These are phyloP conservation scores for Aspergillus panamensis DNA, from an alignment of 495 filamentous ascomycete genomes.

Conservation along the genomic window DNA sequence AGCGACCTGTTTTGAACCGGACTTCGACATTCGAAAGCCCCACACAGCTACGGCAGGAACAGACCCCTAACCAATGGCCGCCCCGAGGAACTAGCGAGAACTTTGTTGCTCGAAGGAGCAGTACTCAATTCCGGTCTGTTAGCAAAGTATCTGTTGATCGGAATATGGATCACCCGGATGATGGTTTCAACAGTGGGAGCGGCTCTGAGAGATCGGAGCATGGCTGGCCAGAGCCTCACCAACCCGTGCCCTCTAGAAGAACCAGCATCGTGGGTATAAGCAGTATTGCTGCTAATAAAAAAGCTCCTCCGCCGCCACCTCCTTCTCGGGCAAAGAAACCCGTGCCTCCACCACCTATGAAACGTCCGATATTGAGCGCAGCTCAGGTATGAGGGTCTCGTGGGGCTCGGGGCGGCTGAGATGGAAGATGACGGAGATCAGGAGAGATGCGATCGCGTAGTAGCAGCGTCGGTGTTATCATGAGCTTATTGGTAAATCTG, in stretches of 20 bases:
- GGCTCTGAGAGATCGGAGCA: slow-evolving; percentile 56
- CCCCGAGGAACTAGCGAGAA: slow-evolving; percentile 59
- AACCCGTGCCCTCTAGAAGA: slow-evolving; percentile 58
- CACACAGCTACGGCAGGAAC: slow-evolving; percentile 49
- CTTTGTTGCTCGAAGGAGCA: slow-evolving; percentile 39
- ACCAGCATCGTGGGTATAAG: slow-evolving; percentile 50
- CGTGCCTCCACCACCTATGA: slow-evolving; percentile 58
- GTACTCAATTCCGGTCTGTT: slow-evolving; percentile 41
- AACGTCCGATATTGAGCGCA: slow-evolving; percentile 39
- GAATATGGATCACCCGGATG: slow-evolving; percentile 63
- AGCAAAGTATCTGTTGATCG: slow-evolving; percentile 48
- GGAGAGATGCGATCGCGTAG: not conserved
- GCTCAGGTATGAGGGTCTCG: slow-evolving; percentile 22
- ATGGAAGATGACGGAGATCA: not conserved
- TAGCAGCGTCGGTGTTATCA: not conserved
- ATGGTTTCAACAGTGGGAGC: slow-evolving; percentile 51
- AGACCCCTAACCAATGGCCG: slow-evolving; percentile 45
- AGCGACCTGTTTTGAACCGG: slow-evolving; percentile 45
- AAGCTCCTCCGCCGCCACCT: slow-evolving; percentile 76
- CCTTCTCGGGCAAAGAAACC: slow-evolving; percentile 76
- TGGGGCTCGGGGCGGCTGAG: not conserved
- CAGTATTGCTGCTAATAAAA: slow-evolving; percentile 49
- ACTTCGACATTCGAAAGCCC: slow-evolving; percentile 57
- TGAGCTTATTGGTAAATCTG: slow-evolving; percentile 10
- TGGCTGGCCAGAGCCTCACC: slow-evolving; percentile 57